Conservation (phyloP, 495 filamentous ascomycete species). For the Annulohypoxylon nitens region DNA sequence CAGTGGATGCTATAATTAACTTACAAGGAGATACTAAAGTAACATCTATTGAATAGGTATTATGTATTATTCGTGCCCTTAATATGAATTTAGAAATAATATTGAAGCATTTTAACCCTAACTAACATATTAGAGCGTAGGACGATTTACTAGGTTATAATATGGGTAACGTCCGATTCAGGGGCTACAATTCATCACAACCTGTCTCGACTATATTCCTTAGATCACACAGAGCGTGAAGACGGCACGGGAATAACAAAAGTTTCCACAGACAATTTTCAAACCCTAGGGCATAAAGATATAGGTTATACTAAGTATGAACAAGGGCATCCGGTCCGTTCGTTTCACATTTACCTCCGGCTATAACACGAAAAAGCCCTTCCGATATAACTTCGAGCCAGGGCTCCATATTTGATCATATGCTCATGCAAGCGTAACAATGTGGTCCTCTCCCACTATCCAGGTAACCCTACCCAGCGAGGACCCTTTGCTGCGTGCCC, state of each 20-base stretch:
- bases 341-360: not conserved
- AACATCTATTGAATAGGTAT: no score
- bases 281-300: not conserved
- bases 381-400: constrained; percentile 2
- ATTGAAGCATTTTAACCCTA: not conserved
- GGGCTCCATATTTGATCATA: not conserved
- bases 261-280: not conserved
- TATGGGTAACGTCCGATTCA: not conserved
- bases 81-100: no score
- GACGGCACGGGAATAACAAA: not conserved
- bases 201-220: not conserved
- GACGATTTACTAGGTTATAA: not conserved
- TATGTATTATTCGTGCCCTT: no score
- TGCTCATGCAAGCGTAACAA: not conserved
- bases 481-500: not conserved
- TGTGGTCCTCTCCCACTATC: not conserved
- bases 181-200: not conserved
- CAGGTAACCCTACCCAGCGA: not conserved
- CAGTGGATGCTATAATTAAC: no score
- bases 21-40: no score
- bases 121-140: not conserved
- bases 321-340: not conserved
- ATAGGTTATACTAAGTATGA: not conserved
- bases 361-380: not conserved
- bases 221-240: not conserved